Conservation (phyloP, 208 protist genomes). For the Trypanosoma cruzi region DNA sequence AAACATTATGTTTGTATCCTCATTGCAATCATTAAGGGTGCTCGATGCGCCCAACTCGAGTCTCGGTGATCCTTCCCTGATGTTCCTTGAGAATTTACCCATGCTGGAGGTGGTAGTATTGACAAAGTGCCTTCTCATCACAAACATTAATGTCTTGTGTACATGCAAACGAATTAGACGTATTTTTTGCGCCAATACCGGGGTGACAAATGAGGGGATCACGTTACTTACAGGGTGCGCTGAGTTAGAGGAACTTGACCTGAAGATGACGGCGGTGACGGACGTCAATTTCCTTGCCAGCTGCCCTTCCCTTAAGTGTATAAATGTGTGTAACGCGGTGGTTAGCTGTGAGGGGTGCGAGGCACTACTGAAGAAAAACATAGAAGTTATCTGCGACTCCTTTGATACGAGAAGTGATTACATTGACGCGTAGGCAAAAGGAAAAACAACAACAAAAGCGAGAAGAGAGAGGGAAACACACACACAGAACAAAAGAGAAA, state of each 20-base stretch:
- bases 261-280: constrained; percentile 67
- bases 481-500: neutral
- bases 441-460: constrained; percentile 10
- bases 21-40: constrained; percentile 49
- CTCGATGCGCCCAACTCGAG: constrained; percentile 61
- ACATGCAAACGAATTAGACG: constrained; percentile 73
- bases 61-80: constrained; percentile 60
- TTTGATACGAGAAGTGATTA: constrained; percentile 37
- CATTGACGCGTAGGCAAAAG: constrained; percentile 10
- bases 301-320: constrained; percentile 55
- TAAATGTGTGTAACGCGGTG: constrained; percentile 69
- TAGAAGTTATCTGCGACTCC: constrained; percentile 76
- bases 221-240: constrained; percentile 52
- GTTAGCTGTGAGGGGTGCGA: constrained; percentile 46
- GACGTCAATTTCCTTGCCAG: constrained; percentile 60
- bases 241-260: constrained; percentile 74
- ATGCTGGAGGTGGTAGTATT: constrained; percentile 74
- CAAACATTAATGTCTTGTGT: constrained; percentile 77
- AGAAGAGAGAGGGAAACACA: neutral
- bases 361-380: constrained; percentile 36
- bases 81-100: constrained; percentile 59
- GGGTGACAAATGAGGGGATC: constrained; percentile 76
- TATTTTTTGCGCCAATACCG: constrained; percentile 66
- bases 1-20: constrained; percentile 63
- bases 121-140: constrained; percentile 66